Conservation (phyloP, 495 filamentous ascomycete species). For the Penicillium pancosmium region DNA sequence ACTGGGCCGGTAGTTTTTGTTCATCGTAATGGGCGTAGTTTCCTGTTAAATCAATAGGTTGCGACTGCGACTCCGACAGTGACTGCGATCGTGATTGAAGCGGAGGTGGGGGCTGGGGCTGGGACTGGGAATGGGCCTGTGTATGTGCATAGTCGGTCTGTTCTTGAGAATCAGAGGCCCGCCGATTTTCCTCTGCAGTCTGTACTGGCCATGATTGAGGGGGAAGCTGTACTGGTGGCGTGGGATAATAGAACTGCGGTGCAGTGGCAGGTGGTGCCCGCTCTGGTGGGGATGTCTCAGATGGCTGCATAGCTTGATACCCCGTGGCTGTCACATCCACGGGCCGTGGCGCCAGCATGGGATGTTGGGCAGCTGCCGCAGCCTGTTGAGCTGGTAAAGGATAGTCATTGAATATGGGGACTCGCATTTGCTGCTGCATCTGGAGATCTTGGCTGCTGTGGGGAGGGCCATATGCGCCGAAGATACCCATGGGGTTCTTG, state of each 20-base stretch:
- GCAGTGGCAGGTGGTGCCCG: neutral
- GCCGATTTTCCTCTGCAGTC: neutral
- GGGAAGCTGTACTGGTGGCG: conserved; percentile 13
- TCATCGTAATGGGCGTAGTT: neutral
- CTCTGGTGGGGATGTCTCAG: neutral
- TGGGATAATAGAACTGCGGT: conserved; percentile 26
- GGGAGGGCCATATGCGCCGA: conserved; percentile 40
- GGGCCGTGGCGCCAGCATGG: conserved; percentile 40
- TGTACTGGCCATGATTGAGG: conserved; percentile 15
- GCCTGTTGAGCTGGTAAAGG: conserved; percentile 29
- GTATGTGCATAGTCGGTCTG: conserved; percentile 14
- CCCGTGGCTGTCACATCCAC: conserved; percentile 17
- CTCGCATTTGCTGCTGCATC: conserved; percentile 22
- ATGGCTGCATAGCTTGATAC: conserved; percentile 12
- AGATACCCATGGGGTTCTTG: conserved; percentile 79
- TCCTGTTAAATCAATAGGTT: neutral
- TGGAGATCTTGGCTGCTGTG: conserved; percentile 19
- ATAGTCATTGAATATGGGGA: conserved; percentile 24
- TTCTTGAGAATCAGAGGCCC: neutral
- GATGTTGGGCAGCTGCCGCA: conserved; percentile 36
- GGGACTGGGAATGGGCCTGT: conserved; percentile 13
- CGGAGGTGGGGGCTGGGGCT: neutral
- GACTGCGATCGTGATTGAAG: neutral
- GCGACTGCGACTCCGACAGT: neutral
- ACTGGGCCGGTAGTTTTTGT: neutral